A percentile compares a stretch with the other conserved stretches of the same genome.
Evolutionary conservation across 2,329 filamentous ascomycete species (phyloP).

Genomic region (Aureobasidium sp.): DNA sequence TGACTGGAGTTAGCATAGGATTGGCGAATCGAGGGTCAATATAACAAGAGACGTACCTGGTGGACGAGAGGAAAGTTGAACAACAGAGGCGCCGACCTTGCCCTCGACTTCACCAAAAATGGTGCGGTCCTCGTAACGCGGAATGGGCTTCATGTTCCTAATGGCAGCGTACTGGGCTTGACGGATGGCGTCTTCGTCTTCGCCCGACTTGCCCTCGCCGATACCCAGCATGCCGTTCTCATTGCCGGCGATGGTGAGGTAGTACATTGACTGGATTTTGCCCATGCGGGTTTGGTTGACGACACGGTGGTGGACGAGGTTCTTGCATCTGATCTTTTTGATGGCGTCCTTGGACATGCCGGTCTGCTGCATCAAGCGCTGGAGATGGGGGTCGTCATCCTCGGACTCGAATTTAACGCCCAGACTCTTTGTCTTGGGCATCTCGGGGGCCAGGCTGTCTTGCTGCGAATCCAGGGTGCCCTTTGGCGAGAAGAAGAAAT

Average conservation of each 20-base stretch:
- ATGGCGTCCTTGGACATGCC: conserved; percentile 47
- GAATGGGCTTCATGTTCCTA: conserved; percentile 86
- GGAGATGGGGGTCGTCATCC: conserved; percentile 39
- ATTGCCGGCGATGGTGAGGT: conserved; percentile 79
- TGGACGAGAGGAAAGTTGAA: conserved; percentile 73
- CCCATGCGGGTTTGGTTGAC: conserved; percentile 93
- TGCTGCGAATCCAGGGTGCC: conserved; percentile 41
- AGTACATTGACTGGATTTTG: conserved; percentile 73
- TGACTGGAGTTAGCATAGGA: not conserved
- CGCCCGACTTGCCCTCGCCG: conserved; percentile 81
- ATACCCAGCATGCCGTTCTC: conserved; percentile 77
- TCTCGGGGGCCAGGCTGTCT: conserved; percentile 42
- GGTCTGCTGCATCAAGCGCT: conserved; percentile 50
- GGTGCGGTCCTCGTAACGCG: conserved; percentile 83
- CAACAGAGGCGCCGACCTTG: conserved; percentile 82
- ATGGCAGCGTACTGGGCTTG: conserved; percentile 79
- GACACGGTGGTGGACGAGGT: conserved; percentile 66
- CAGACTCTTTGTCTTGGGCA: conserved; percentile 40
- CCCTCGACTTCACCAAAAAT: conserved; percentile 77
- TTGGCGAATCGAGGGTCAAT: not conserved
- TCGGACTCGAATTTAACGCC: conserved; percentile 33
- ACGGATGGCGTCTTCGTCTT: conserved; percentile 57
- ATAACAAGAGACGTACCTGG: conserved; percentile 57
- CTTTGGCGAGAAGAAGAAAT: conserved; percentile 40
- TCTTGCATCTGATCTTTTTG: conserved; percentile 56